Percentiles rank a stretch among this genome's conserved stretches.
phyloP scores from a whole-genome alignment of 345 rosid genomes.

The Pelargonium nanum region DNA sequence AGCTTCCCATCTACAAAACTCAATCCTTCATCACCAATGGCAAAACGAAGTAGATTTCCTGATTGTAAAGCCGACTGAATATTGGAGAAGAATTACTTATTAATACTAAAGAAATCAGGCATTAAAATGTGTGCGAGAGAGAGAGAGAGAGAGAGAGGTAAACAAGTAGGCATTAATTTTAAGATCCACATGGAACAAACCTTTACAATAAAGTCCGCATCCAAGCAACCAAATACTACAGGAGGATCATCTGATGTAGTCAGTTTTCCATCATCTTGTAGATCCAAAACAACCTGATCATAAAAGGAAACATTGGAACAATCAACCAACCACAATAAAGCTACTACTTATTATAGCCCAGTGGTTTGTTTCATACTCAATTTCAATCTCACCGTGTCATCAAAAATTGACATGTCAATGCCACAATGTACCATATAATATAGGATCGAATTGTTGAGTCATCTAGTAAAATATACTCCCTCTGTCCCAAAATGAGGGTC shows the following conservation, averaged over 20 bases:
- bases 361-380: not conserved
- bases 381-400: not conserved
- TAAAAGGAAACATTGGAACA: not conserved
- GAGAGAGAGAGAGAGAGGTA: not conserved
- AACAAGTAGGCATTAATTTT: not conserved
- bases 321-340: not conserved
- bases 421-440: not conserved
- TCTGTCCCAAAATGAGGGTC: no score
- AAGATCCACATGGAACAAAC: conserved; percentile 22
- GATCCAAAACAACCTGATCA: conserved; percentile 71
- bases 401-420: not conserved
- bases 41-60: conserved; percentile 63
- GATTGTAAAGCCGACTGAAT: conserved; percentile 48
- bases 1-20: conserved; percentile 70
- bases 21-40: conserved; percentile 64
- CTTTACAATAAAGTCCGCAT: conserved; percentile 47
- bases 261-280: conserved; percentile 70
- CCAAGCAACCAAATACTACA: conserved; percentile 56
- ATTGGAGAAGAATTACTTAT: conserved; percentile 7
- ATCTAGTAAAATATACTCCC: no score
- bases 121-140: not conserved
- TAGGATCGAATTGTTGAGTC: no score
- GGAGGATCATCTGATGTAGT: conserved; percentile 86
- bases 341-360: not conserved
- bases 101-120: not conserved